Conservation (phyloP, 345 rosid genomes). For the Salix udensis region DNA sequence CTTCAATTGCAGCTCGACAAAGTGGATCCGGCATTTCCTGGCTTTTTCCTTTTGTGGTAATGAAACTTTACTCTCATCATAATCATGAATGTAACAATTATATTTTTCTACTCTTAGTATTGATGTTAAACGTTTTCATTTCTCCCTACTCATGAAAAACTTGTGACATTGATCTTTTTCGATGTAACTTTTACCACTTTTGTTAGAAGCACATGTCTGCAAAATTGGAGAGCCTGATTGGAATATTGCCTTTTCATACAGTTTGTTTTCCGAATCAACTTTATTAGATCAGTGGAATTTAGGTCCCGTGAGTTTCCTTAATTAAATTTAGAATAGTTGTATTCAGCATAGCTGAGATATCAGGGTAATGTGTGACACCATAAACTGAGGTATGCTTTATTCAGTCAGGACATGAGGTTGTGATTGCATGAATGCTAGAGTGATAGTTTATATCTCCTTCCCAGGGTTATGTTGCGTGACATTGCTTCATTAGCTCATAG, state of each 20-base stretch:
- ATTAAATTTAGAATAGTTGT: neutral
- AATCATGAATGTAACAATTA: conserved; percentile 7
- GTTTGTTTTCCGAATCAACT: neutral
- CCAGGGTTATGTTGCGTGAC: neutral
- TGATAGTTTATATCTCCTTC: conserved; percentile 6
- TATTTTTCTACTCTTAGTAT: neutral
- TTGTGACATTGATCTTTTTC: neutral
- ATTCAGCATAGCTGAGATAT: neutral
- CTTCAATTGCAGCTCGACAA: conserved; percentile 92
- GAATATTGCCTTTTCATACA: neutral
- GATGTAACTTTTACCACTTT: neutral
- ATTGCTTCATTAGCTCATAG: neutral
- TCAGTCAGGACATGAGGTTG: neutral
- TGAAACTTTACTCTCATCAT: conserved; percentile 11
- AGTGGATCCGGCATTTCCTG: conserved; percentile 95
- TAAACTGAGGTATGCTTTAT: neutral
- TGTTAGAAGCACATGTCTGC: neutral
- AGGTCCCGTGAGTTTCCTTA: neutral
- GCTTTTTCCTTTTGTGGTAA: conserved; percentile 97
- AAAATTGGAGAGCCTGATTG: neutral
- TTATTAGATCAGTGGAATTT: neutral
- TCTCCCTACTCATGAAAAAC: neutral
- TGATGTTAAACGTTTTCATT: neutral
- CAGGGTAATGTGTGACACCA: neutral
- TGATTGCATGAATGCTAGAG: neutral